Evolutionary conservation across 768 basidiomycete species (phyloP), one percentile per base, ranked within the genome.

Genomic region (Obba rivulosa): DNA sequence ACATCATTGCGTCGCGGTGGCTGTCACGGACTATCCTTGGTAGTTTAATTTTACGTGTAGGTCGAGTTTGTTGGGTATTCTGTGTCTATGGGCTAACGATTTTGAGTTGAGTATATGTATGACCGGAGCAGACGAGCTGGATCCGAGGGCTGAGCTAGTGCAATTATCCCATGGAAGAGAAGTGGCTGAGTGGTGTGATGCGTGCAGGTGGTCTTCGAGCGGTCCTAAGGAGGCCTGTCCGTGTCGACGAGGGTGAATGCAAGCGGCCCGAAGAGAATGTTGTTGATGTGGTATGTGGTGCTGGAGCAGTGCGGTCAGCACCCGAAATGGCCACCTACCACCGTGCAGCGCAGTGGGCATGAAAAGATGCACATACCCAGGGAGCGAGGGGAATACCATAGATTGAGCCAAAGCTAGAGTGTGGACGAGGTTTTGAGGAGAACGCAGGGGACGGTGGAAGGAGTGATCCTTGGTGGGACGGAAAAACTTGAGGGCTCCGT

Each of bases 181-280:
- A 39, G 38, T 17, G 17, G 43, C 34, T 3, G 31, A 44, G 40
- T n/a, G 10, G 43, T 22, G 74, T 74, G 24, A 20, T 20, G 23
- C 17, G 36, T 31, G 39, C 9, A 14, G 20, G 25, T 3, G 14
- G 20, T 42, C 17, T 35, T 42, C 41, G 36, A 41, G 44, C 25
- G 62, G 67, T 66, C 69, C 79, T 84, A 90, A 76, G 87, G 87
- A 62, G 87, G 87, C 55, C 82, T 73, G 75, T 90, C 85, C 45
- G 79, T 80, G 78, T 81, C 81, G 64, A 82, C 69, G 57, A 81
- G 65, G 50, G 50, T 70, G 66, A 71, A 74, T 51, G 67, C 76
- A 70, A 80, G 76, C 57, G 83, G 85, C 62, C 71, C 74, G 66
- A 81, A 76, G 68, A 77, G 73, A 76, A 80, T 73, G 68, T 67